Percentiles rank a stretch among this genome's conserved stretches.
Evolutionary conservation across 1,284 basidiomycete genomes (phyloP).

Genomic region (Ustilago shanxiensis): DNA sequence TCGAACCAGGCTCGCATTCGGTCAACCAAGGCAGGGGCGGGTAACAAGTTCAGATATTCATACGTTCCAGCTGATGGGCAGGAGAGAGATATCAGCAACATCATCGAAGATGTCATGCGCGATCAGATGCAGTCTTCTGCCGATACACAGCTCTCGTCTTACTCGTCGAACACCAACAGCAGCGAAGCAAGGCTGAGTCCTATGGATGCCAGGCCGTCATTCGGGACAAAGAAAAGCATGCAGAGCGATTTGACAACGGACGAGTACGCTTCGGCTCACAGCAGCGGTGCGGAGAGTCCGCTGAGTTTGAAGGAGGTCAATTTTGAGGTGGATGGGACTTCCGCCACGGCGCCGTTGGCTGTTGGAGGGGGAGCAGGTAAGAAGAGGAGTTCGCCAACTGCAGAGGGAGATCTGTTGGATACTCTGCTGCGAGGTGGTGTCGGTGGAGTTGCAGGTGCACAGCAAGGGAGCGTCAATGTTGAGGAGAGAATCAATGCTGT

Average conservation of each 20-base stretch:
- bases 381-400: neutral
- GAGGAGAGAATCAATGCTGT: conserved; percentile 62
- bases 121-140: conserved; percentile 44
- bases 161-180: neutral
- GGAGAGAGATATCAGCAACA: conserved; percentile 89
- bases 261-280: conserved; percentile 49
- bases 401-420: conserved; percentile 51
- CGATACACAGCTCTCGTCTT: conserved; percentile 9
- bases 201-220: conserved; percentile 19
- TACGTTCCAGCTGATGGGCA: conserved; percentile 86
- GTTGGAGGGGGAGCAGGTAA: conserved; percentile 5
- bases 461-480: conserved; percentile 21
- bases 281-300: conserved; percentile 37
- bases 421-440: conserved; percentile 28
- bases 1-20: conserved; percentile 87
- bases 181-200: conserved; percentile 16
- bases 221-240: conserved; percentile 41
- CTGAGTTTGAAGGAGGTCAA: conserved; percentile 52
- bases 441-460: neutral
- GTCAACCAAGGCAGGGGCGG: conserved; percentile 77
- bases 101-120: conserved; percentile 81
- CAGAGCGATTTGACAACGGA: conserved; percentile 49
- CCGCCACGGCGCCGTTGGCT: conserved; percentile 23
- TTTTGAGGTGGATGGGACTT: conserved; percentile 18
- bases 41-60: conserved; percentile 85